Percentiles rank a stretch among this genome's conserved stretches.
phyloP scores from a whole-genome alignment of 306 rosid species.

The Hylodesmum podocarpum region DNA sequence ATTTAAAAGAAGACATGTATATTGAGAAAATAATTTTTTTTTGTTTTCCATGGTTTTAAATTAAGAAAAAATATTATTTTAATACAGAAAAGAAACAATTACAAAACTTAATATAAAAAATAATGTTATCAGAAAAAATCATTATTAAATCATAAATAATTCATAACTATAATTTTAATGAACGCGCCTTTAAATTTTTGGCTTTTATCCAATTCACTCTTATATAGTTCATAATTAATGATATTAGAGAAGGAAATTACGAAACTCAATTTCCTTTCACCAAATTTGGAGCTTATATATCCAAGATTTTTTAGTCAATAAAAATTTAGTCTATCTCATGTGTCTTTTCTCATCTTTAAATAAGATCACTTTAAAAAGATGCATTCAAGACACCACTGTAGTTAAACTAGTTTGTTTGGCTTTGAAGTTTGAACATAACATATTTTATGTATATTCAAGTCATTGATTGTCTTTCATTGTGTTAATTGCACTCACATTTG shows the following conservation, averaged over 20 bases:
- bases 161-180: no score
- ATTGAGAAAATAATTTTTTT: no score
- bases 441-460: neutral
- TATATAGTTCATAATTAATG: neutral
- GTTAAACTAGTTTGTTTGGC: neutral
- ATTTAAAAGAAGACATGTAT: no score
- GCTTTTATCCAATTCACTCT: neutral
- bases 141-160: no score
- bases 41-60: no score
- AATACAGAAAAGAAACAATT: no score
- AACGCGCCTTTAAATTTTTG: neutral
- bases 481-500: constrained; percentile 11
- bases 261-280: neutral
- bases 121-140: no score
- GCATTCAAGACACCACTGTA: neutral
- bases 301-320: neutral
- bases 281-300: neutral
- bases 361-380: neutral
- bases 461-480: constrained; percentile 12
- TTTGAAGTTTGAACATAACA: constrained; percentile 5
- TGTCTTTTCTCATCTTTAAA: neutral
- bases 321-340: neutral
- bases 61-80: no score
- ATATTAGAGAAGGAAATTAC: neutral
- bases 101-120: no score